Percentiles rank a stretch among this genome's conserved stretches.
Conservation (phyloP, 371 early-diverging fungal species). For the Gilbertella persicaria region DNA sequence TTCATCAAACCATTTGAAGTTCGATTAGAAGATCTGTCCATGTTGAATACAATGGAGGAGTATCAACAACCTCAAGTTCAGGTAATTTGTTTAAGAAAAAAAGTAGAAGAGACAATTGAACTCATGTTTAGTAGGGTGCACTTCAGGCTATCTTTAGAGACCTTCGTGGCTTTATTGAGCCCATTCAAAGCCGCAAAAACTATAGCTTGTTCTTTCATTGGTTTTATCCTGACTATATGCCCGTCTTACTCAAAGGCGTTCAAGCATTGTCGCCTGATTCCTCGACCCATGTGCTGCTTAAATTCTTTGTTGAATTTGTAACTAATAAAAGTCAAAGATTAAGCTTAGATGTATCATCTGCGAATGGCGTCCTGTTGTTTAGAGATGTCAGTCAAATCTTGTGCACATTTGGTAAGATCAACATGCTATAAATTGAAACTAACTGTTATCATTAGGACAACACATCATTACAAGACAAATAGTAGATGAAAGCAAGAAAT, state of each 20-base stretch:
- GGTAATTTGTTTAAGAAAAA: constrained; percentile 15
- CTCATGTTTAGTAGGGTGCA: constrained; percentile 11
- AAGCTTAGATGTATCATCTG: constrained; percentile 77
- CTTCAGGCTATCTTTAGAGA: constrained; percentile 73
- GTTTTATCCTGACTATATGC: constrained; percentile 71
- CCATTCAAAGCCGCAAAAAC: constrained; percentile 57
- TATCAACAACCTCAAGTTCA: constrained; percentile 45
- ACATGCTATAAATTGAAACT: no score
- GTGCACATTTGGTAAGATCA: constrained; percentile 35
- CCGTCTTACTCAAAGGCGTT: constrained; percentile 60
- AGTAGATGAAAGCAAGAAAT: constrained; percentile 24
- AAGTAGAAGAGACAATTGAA: no score
- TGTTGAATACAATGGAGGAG: constrained; percentile 36
- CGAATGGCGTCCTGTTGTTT: constrained; percentile 84
- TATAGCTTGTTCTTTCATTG: constrained; percentile 78
- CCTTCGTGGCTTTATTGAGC: constrained; percentile 72
- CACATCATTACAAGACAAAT: constrained; percentile 13
- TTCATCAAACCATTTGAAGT: constrained; percentile 77
- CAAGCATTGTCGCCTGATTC: constrained; percentile 62
- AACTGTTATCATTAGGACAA: constrained; percentile 9
- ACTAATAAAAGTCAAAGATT: constrained; percentile 77
- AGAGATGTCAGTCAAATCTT: constrained; percentile 72
- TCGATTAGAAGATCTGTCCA: constrained; percentile 48
- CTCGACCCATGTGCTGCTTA: constrained; percentile 64
- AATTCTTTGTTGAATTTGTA: constrained; percentile 77